phyloP scores from a whole-genome alignment of 2,329 filamentous ascomycete genomes.

The Mycosphaerella arachidis region DNA sequence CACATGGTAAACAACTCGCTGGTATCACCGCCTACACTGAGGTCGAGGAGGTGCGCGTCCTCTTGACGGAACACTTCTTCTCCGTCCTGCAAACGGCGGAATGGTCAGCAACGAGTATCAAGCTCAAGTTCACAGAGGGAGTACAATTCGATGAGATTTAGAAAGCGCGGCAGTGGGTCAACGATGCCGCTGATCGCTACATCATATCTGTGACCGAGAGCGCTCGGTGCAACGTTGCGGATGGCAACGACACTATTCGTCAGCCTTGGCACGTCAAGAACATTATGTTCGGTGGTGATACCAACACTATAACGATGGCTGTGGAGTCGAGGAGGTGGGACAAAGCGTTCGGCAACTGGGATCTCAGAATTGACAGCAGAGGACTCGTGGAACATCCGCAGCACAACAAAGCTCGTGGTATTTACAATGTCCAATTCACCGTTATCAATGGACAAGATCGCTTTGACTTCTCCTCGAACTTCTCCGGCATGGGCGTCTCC shows the following conservation, averaged over 20 bases:
- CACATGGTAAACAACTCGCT: neutral
- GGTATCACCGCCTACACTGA: neutral
- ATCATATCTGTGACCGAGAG: neutral
- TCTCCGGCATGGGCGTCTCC: too few relatives aligned
- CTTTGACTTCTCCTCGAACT: too few relatives aligned
- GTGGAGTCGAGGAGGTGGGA: constrained; percentile 1
- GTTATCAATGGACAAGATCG: too few relatives aligned
- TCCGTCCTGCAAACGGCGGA: neutral
- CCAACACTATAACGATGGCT: neutral
- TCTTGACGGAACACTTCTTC: neutral
- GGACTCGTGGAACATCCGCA: too few relatives aligned
- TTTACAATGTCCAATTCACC: too few relatives aligned
- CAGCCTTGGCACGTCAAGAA: neutral
- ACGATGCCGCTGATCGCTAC: neutral
- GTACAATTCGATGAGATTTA: neutral
- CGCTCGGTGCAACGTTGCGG: neutral
- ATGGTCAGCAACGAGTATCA: neutral
- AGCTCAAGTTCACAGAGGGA: neutral
- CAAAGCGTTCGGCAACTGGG: neutral
- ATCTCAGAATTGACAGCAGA: neutral
- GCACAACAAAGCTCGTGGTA: too few relatives aligned
- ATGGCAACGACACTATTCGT: neutral
- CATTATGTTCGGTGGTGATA: neutral
- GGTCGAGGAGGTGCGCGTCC: neutral
- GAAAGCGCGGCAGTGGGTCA: neutral